Conservation (phyloP, 1,284 basidiomycete species). For the Ustilago cynodontis region DNA sequence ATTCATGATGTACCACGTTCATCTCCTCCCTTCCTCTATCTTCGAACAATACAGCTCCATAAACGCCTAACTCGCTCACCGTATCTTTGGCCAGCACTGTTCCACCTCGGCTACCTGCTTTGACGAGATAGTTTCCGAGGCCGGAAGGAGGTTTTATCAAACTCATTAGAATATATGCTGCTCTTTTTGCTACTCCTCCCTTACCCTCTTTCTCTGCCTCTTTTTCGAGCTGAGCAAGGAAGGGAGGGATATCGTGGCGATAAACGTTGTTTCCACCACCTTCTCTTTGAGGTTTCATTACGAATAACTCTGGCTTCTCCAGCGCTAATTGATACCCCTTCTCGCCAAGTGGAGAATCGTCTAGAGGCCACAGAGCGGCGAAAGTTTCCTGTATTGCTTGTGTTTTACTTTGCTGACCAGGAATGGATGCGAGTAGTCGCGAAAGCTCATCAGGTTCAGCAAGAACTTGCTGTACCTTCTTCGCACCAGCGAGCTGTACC, state of each 20-base stretch:
- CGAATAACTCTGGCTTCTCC: slow-evolving; percentile 75
- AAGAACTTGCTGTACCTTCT: slow-evolving; percentile 94
- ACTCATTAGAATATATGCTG: slow-evolving; percentile 93
- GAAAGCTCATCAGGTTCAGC: slow-evolving; percentile 79
- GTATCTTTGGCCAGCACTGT: slow-evolving; percentile 75
- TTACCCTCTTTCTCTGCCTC: neutral
- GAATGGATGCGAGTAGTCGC: slow-evolving; percentile 74
- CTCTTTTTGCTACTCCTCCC: slow-evolving; percentile 50
- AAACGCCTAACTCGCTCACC: slow-evolving; percentile 91
- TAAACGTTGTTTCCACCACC: slow-evolving; percentile 98
- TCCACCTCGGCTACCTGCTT: slow-evolving; percentile 66
- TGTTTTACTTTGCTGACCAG: neutral
- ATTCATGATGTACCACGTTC: slow-evolving; percentile 73
- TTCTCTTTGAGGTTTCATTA: slow-evolving; percentile 95
- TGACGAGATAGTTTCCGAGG: slow-evolving; percentile 80
- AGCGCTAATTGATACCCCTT: slow-evolving; percentile 75
- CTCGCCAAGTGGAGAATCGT: slow-evolving; percentile 71
- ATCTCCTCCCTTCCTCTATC: slow-evolving; percentile 21
- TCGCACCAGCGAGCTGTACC: slow-evolving; percentile 92
- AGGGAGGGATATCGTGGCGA: slow-evolving; percentile 81
- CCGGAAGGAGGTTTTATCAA: slow-evolving; percentile 82
- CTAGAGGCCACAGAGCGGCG: slow-evolving; percentile 68
- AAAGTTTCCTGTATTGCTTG: slow-evolving; percentile 41
- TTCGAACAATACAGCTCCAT: slow-evolving; percentile 85
- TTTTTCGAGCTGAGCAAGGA: slow-evolving; percentile 74